Conservation (phyloP, 1,139 yeast species). For the Pneumocystis murina region DNA sequence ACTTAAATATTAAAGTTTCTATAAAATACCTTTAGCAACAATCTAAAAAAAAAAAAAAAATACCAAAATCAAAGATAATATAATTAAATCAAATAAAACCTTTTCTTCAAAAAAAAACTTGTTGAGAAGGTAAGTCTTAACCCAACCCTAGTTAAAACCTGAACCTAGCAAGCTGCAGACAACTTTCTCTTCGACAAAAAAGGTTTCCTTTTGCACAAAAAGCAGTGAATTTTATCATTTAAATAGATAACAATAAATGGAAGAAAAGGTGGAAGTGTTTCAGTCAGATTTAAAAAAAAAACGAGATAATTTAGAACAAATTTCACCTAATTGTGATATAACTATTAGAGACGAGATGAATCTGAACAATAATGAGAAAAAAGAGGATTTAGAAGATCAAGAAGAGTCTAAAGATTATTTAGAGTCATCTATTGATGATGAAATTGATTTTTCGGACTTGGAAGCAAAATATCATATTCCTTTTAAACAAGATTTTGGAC, state of each 20-base stretch:
- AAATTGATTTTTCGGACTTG: constrained; percentile 75
- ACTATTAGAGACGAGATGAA: not conserved
- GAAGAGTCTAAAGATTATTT: not conserved
- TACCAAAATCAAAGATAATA: not conserved
- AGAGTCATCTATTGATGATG: constrained; percentile 34
- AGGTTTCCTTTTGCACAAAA: no score
- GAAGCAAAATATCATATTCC: constrained; percentile 60
- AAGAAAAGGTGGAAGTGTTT: not conserved
- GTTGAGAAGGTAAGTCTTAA: no score
- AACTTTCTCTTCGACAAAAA: no score
- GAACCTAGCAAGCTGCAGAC: no score
- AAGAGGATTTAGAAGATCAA: not conserved
- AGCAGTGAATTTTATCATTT: not conserved
- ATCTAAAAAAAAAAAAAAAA: no score
- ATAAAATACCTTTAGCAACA: no score
- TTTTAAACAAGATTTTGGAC: constrained; percentile 51
- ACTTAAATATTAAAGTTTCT: not conserved
- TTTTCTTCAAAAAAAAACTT: not conserved
- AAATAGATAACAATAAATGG: not conserved
- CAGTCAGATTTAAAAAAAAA: not conserved
- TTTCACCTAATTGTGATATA: not conserved
- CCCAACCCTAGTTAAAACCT: no score
- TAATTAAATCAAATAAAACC: not conserved
- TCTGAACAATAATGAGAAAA: not conserved
- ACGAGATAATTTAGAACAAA: not conserved